Base-by-base conservation (phyloP, 116 monocot genomes). In the Trichopus zeylanicus region DNA sequence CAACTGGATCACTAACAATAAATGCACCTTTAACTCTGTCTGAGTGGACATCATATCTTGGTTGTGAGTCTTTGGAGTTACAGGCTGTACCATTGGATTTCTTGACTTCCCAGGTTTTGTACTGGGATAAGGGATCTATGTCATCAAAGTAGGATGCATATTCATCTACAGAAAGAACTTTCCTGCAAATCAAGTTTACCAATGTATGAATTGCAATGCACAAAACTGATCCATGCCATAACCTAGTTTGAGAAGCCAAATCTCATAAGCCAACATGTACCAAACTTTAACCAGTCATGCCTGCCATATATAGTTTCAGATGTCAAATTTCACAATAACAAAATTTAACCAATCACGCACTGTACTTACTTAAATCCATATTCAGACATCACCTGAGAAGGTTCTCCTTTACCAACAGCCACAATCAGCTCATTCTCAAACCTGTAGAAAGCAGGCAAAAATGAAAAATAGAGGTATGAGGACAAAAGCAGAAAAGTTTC, bases 1-100 rank as follows among this genome's bases (percentile, higher is more conserved):
- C 95, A 79, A 95, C 73, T 34, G 95, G 90, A 64, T 95, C 95
- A 71, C 95, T 90, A 46, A 90, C 81, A 70, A 95, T 70, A 75
- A 95, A 95, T 25, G 84, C 81, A 51, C 76, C 95, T 72, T 76
- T 75, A 30, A 95, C 90, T 75, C 70, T 78, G 3, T 78, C 84
- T 33, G 67, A 70, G 25, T 58, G 47, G 54, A 84, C 76, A 77
- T 87, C 61, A 67, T 48, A 81, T 53, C 55, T 63, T 53, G 62
- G 61, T 19, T 65, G 48, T 46, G 52, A 59, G 37, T 73, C 32
- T n/a, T 57, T 57, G 11, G 73, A 51, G 20, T 53, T 60, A 18
- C 11, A 16, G 23, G 51, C 71, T 33, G 39, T 61, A 34, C 57
- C 42, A 35, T 54, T 38, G 19, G 29, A 39, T 60, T 71, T 77